Evolutionary conservation across 1,284 basidiomycete species (phyloP), one percentile per base, ranked within the genome.

Genomic region (Paramarasmius palmivorus): DNA sequence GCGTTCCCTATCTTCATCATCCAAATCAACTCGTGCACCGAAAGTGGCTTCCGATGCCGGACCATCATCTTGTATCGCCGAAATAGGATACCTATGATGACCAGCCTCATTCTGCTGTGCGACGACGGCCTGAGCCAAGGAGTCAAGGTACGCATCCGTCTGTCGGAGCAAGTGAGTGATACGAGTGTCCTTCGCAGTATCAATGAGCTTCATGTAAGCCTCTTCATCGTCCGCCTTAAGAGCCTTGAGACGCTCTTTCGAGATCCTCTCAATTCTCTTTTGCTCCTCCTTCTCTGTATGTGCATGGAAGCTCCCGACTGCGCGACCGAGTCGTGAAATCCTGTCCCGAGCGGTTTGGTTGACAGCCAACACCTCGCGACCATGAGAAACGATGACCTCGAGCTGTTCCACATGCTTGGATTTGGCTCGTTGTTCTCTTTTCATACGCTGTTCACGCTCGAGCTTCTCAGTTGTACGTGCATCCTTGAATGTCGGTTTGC

Each of bases 171-270:
- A 78, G 72, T 99, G 97, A 0, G 95, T 97, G 73, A 99, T 99
- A 76, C 97, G 92, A 14, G 96, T 98, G 66, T 99, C 97, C 73
- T 99, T 99, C 58, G 96, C 97, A 36, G 96, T 98, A 72, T 99
- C 97, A 65, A 99, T 95, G 63, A 99, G 90, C 70, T 95, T 96
- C 82, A 99, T 90, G 71, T 99, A 99, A 17, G 94, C 96, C 71
- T 98, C 97, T 77, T 99, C 97, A 77, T 99, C 96, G 69, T 99
- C 95, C 39, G 92, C 92, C 75, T 96, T 95, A 61, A 99, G 85
- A 19, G 97, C 97, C 76, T 94, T 95, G 62, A 99, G 79, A 93
- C 96, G 94, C 71, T 99, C 97, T 76, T 98, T 99, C 47, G 93
- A 91, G 49, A 99, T 86, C 57, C 95, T 81, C 73, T 99, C 97